A percentile compares a stretch with the other conserved stretches of the same genome.
These are phyloP conservation scores for Aspergillus nidulans DNA, from an alignment of 495 filamentous ascomycete genomes.

Conservation along the genomic window DNA sequence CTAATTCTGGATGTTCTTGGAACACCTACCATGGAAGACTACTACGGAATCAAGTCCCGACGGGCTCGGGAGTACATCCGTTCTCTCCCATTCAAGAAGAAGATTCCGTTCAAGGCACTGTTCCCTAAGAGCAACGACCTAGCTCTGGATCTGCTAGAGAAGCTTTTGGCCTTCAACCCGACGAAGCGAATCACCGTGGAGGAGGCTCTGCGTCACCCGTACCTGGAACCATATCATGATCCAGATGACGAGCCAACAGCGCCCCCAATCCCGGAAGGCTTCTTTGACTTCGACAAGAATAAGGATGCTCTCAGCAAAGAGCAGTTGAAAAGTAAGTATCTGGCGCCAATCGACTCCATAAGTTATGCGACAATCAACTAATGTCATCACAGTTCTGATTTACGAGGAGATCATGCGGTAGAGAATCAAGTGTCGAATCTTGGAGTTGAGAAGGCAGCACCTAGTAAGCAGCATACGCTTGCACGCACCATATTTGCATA, in stretches of 20 bases:
- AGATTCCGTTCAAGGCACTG: constrained; percentile 93
- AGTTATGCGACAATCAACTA: not conserved
- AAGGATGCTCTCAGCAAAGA: constrained; percentile 99
- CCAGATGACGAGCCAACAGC: constrained; percentile 98
- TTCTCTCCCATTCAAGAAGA: constrained; percentile 99
- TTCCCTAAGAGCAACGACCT: constrained; percentile 96
- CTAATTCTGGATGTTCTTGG: constrained; percentile 97
- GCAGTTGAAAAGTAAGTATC: constrained; percentile 79
- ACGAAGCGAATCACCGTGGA: constrained; percentile 98
- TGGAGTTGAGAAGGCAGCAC: not conserved
- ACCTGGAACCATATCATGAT: constrained; percentile 98
- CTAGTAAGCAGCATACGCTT: constrained; percentile 5
- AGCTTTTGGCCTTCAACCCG: constrained; percentile 95
- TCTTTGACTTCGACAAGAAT: constrained; percentile 99
- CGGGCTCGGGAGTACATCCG: constrained; percentile 98
- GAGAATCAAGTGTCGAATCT: constrained; percentile 1
- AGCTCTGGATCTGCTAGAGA: constrained; percentile 91
- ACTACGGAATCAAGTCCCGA: constrained; percentile 99
- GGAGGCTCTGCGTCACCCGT: constrained; percentile 94
- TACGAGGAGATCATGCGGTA: constrained; percentile 99
- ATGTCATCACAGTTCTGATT: constrained; percentile 63
- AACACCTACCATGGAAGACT: constrained; percentile 99
- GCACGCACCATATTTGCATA: constrained; percentile 21
- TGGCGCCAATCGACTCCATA: not conserved
- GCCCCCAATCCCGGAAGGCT: constrained; percentile 92